A percentile compares a stretch with the other conserved stretches of the same genome.
These are phyloP conservation scores for Ailanthus altissimus DNA, from an alignment of 345 rosid species.

Conservation along the genomic window DNA sequence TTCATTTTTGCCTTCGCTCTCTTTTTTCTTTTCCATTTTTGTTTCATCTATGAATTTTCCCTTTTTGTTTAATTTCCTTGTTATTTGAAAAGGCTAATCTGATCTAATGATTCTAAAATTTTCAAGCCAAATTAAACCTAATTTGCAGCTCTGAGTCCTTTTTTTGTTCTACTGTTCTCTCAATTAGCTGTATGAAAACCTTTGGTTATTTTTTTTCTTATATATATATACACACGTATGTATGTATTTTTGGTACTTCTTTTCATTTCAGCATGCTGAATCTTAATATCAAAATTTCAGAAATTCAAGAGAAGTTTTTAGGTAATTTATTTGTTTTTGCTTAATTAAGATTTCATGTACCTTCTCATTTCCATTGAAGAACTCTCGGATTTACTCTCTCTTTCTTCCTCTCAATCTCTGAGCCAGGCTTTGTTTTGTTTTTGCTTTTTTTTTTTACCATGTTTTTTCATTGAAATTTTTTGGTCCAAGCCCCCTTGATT, in stretches of 20 bases:
- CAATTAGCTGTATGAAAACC: neutral
- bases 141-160: constrained; percentile 17
- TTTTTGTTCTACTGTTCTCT: neutral
- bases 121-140: neutral
- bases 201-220: neutral
- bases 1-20: constrained; percentile 4
- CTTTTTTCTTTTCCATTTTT: constrained; percentile 19
- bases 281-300: too few relatives aligned
- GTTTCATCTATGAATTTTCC: constrained; percentile 31
- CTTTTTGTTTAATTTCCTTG: constrained; percentile 25
- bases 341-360: too few relatives aligned
- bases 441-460: too few relatives aligned
- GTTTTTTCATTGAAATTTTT: neutral
- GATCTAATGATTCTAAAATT: constrained; percentile 22
- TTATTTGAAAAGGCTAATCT: neutral
- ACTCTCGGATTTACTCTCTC: neutral
- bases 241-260: too few relatives aligned
- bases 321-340: too few relatives aligned
- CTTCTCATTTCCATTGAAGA: too few relatives aligned
- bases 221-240: too few relatives aligned
- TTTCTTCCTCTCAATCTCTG: neutral
- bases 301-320: too few relatives aligned
- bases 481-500: too few relatives aligned
- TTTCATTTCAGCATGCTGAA: too few relatives aligned
- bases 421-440: neutral